Base-by-base conservation (phyloP, 352 stramenopile species). In the Pythium pyrilobum region DNA sequence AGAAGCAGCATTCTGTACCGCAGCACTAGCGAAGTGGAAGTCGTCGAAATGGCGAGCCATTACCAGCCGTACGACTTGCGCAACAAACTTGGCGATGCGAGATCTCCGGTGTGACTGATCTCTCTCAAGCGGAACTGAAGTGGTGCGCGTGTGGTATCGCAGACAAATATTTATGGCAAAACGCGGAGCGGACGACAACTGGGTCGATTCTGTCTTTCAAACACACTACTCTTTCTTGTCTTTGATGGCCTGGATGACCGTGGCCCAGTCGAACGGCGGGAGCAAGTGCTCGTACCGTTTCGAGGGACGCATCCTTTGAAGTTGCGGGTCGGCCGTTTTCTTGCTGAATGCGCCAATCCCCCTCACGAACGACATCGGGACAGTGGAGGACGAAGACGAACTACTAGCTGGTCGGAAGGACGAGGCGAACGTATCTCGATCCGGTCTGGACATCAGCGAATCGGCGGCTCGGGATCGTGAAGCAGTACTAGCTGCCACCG, bases 251-350 rank as follows among this genome's bases (percentile, higher is more conserved):
- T 29, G 43, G 32, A 18, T 34, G 16, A 66, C 49, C 27, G 37
- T 27, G 10, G 49, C 52, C 12, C 58, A 21, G 16, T 58, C 40
- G 42, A 66, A 62, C 13, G 59, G 45, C 11, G 59, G 59, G 2
- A 66, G 46, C 40, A 66, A 62, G 32, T 66, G 59, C 44, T 58
- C 23, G 29, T 58, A 66, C 15, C 41, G 37, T 29, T 62, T 66
- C 0, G 58, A 44, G 29, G 58, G 59, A 8, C 39, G 46, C 31
- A 43, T 20, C 15, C 29, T 39, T 13, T 40, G 42, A 1, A 50
- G 57, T 23, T 56, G 34, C 2, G 34, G 3, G 12, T 43, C 37
- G 7, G 4, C 28, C 16, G 50, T 13, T 24, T 34, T 52, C 42
- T 44, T 55, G 40, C 47, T 59, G 18, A 56, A 57, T 23, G 58